These are phyloP conservation scores for Arthroderma uncinatum DNA, from an alignment of 2,329 filamentous ascomycete genomes.

Conservation along the genomic window DNA sequence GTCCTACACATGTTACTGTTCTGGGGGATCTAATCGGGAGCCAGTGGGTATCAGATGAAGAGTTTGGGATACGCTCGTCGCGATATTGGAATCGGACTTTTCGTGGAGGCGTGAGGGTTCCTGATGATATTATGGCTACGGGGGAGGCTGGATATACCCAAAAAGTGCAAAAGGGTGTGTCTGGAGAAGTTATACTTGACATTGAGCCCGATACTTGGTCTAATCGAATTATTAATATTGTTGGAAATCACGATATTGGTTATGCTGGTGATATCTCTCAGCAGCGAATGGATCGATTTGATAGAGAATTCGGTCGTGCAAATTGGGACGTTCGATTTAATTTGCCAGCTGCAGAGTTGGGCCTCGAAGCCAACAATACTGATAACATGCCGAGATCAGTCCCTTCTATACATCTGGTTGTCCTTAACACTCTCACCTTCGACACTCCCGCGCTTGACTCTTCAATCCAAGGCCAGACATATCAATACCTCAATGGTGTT, in stretches of 20 bases:
- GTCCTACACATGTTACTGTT: conserved; percentile 76
- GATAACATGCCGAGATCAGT: conserved; percentile 20
- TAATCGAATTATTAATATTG: conserved; percentile 74
- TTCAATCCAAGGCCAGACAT: conserved; percentile 63
- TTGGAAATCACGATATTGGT: conserved; percentile 91
- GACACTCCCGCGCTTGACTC: conserved; percentile 64
- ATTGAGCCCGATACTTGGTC: conserved; percentile 51
- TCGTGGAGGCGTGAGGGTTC: conserved; percentile 52
- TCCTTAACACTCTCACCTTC: conserved; percentile 88
- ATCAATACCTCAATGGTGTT: conserved; percentile 56
- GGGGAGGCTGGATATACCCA: conserved; percentile 33
- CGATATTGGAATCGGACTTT: conserved; percentile 78
- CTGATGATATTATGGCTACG: conserved; percentile 32
- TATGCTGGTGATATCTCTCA: conserved; percentile 83
- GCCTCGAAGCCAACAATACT: conserved; percentile 17
- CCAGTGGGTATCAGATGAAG: conserved; percentile 81
- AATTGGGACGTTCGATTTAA: conserved; percentile 81
- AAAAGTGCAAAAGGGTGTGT: conserved; percentile 13
- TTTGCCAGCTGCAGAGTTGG: conserved; percentile 30
- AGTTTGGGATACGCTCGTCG: conserved; percentile 62
- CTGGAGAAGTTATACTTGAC: conserved; percentile 12
- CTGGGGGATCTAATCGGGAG: conserved; percentile 86
- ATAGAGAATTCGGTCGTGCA: conserved; percentile 69
- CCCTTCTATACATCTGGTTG: conserved; percentile 65
- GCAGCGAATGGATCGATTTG: conserved; percentile 68